Conservation (phyloP, 1,139 yeast genomes). For the Komagataea norvegica region DNA sequence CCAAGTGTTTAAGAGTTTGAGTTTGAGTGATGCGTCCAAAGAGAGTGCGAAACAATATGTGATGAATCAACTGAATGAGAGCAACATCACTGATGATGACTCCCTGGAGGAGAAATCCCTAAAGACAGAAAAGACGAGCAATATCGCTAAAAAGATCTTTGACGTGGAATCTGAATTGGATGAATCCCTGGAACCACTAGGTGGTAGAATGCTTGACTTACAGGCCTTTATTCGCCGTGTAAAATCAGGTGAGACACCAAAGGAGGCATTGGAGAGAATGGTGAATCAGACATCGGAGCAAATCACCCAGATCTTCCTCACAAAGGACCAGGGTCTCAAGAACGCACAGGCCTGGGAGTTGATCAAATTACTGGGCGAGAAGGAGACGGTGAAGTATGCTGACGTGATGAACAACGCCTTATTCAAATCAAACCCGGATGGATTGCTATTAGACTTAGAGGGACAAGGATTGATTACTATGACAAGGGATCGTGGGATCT, state of each 20-base stretch:
- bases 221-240: conserved; percentile 87
- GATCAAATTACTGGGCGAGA: conserved; percentile 55
- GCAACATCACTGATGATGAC: conserved; percentile 20
- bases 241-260: conserved; percentile 79
- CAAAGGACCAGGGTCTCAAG: conserved; percentile 51
- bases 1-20: conserved; percentile 72
- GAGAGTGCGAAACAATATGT: conserved; percentile 71
- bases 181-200: conserved; percentile 64
- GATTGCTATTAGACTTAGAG: conserved; percentile 66
- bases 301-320: conserved; percentile 73
- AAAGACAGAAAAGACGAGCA: conserved; percentile 16
- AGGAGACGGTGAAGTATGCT: conserved; percentile 42
- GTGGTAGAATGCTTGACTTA: conserved; percentile 92
- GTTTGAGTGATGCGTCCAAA: conserved; percentile 77
- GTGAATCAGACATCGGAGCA: conserved; percentile 83
- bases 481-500: conserved; percentile 68
- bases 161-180: conserved; percentile 38
- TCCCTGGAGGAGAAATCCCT: conserved; percentile 16
- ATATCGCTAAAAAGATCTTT: conserved; percentile 18
- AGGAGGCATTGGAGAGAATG: conserved; percentile 74
- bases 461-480: conserved; percentile 71
- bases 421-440: conserved; percentile 54
- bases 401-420: conserved; percentile 57
- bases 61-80: conserved; percentile 47
- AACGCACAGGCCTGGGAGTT: conserved; percentile 87